These are phyloP conservation scores for Chlamydomonas sp. DNA, from an alignment of 139 green algal genomes.

Conservation along the genomic window DNA sequence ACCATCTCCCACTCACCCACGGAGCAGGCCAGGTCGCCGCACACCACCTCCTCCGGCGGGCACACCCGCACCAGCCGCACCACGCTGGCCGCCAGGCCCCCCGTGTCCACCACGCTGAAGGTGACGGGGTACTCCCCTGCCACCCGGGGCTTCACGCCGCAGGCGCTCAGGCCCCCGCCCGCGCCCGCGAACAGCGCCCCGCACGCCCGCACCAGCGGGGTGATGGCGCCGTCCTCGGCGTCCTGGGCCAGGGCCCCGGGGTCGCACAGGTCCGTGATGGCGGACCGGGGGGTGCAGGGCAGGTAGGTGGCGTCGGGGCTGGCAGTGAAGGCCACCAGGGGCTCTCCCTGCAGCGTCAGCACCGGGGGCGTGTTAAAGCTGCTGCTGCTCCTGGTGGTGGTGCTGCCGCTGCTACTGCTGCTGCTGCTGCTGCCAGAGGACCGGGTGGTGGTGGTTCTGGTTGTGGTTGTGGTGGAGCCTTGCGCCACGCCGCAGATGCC, in stretches of 20 bases:
- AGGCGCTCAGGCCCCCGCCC: slow-evolving; percentile 1
- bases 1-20: background rate
- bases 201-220: slow-evolving; percentile 17
- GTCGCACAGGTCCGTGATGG: slow-evolving; percentile 6
- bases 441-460: background rate
- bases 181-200: background rate
- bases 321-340: background rate
- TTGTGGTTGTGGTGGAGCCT: background rate
- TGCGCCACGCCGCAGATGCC: slow-evolving; percentile 6
- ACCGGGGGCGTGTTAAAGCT: background rate
- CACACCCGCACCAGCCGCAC: slow-evolving; percentile 8
- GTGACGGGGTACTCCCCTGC: slow-evolving; percentile 15
- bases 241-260: slow-evolving; percentile 16
- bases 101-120: slow-evolving; percentile 26
- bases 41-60: background rate
- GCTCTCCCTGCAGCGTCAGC: background rate
- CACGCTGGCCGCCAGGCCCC: background rate
- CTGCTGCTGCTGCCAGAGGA: background rate
- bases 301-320: background rate
- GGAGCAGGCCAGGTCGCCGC: slow-evolving; percentile 1
- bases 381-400: background rate
- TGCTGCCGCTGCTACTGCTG: background rate
- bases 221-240: slow-evolving; percentile 34
- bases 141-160: background rate
- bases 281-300: background rate